Percentiles rank a stretch among this genome's conserved stretches.
phyloP scores from a whole-genome alignment of 1,139 yeast species.

The Suhomyces panamericanus region DNA sequence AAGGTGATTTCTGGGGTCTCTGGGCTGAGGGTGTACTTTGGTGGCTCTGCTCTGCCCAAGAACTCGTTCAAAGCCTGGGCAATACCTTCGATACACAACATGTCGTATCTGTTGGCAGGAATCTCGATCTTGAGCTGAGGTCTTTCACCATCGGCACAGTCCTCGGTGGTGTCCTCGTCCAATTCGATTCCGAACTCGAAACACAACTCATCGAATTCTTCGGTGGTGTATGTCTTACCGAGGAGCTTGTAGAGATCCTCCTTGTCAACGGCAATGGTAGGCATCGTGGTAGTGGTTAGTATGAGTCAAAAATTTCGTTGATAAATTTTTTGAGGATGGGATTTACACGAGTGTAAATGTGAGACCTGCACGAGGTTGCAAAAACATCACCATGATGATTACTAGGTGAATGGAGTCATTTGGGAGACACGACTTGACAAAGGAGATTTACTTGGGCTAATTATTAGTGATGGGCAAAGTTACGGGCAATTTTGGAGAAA shows the following conservation, averaged over 20 bases:
- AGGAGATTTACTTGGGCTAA: no score
- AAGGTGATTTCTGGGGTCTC: conserved; percentile 60
- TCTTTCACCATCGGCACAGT: conserved; percentile 76
- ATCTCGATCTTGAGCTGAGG: conserved; percentile 96
- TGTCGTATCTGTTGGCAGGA: conserved; percentile 97
- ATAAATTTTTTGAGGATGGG: conserved; percentile 9
- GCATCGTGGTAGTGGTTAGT: conserved; percentile 53
- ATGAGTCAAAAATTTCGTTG: conserved; percentile 13
- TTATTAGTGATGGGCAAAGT: no score
- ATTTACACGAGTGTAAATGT: conserved; percentile 3
- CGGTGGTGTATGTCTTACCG: conserved; percentile 79
- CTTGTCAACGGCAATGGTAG: conserved; percentile 94
- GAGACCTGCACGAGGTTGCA: conserved; percentile 4
- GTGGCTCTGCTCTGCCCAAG: conserved; percentile 66
- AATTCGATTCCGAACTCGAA: conserved; percentile 97
- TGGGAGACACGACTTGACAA: no score
- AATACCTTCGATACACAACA: conserved; percentile 97
- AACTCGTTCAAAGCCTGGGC: conserved; percentile 93
- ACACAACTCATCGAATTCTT: conserved; percentile 95
- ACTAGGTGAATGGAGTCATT: no score
- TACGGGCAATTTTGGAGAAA: no score
- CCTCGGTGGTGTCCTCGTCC: conserved; percentile 92
- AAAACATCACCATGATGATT: not conserved
- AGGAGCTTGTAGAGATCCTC: conserved; percentile 82
- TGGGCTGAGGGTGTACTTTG: conserved; percentile 65